These are phyloP conservation scores for Xerocomus amazonicus DNA, from an alignment of 1,284 basidiomycete genomes.

Conservation along the genomic window DNA sequence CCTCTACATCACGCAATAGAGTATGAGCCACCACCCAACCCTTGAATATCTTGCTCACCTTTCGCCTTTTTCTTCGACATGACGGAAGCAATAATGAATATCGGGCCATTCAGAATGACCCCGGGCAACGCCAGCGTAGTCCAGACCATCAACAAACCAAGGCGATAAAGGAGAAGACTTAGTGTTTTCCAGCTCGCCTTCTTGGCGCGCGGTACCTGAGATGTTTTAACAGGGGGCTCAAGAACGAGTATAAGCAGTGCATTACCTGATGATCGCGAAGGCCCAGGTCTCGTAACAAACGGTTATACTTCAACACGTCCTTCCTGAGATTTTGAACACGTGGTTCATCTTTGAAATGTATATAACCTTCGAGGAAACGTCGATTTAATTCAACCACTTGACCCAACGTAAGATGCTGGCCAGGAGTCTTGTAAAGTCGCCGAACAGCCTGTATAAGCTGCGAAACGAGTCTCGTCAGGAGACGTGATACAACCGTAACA, in stretches of 20 bases:
- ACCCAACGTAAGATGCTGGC: conserved; percentile 90
- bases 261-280: conserved; percentile 93
- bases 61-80: conserved; percentile 90
- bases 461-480: conserved; percentile 2
- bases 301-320: conserved; percentile 94
- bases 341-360: conserved; percentile 92
- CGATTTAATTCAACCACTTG: conserved; percentile 98
- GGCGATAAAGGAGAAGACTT: conserved; percentile 82
- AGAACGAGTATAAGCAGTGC: not conserved
- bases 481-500: not conserved
- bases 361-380: conserved; percentile 92
- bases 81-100: conserved; percentile 90
- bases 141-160: conserved; percentile 83
- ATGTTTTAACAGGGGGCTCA: not conserved
- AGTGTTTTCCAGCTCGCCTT: conserved; percentile 87
- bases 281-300: conserved; percentile 88
- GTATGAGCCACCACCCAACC: conserved; percentile 5
- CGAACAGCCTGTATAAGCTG: conserved; percentile 95
- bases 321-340: conserved; percentile 79
- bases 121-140: conserved; percentile 87
- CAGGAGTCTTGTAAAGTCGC: conserved; percentile 91
- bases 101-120: conserved; percentile 91
- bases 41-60: conserved; percentile 45
- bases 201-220: conserved; percentile 75
- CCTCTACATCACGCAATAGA: conserved; percentile 57